Evolutionary conservation across 495 filamentous ascomycete species (phyloP).

Genomic region (Evernia prunastri): DNA sequence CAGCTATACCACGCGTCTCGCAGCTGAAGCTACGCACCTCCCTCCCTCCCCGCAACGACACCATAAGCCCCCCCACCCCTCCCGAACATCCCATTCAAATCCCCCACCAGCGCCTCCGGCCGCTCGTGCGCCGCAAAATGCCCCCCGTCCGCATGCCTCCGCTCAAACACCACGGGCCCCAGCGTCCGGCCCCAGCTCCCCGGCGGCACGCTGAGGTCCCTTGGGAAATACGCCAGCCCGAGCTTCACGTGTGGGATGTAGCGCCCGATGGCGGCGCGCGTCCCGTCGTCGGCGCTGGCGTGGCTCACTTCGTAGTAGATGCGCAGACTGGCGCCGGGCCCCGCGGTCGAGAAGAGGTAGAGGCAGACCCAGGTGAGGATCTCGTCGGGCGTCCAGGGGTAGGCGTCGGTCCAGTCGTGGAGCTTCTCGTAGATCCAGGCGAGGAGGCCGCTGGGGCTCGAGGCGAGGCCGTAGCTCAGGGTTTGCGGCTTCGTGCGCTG

Average conservation of each 20-base stretch:
- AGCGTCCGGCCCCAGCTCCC: conserved; percentile 43
- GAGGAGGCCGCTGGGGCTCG: conserved; percentile 55
- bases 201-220: conserved; percentile 47
- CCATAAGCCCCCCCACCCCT: conserved; percentile 38
- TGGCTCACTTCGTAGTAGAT: conserved; percentile 53
- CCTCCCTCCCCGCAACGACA: conserved; percentile 31
- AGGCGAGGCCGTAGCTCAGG: conserved; percentile 48
- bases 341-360: conserved; percentile 53
- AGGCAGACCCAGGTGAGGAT: conserved; percentile 60
- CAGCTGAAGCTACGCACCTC: conserved; percentile 25
- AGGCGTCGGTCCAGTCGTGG: conserved; percentile 59
- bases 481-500: conserved; percentile 64
- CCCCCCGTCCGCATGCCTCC: conserved; percentile 47
- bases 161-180: conserved; percentile 51
- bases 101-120: conserved; percentile 47
- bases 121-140: conserved; percentile 59
- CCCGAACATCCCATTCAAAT: conserved; percentile 53
- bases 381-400: conserved; percentile 63
- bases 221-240: conserved; percentile 47
- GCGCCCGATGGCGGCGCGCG: conserved; percentile 15
- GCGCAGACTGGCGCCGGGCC: conserved; percentile 47
- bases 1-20: no score
- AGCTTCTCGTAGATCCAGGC: conserved; percentile 69
- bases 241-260: conserved; percentile 46
- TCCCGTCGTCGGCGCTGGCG: background rate